Evolutionary conservation across 495 filamentous ascomycete genomes (phyloP).

Genomic region (Xylaria intraflava): DNA sequence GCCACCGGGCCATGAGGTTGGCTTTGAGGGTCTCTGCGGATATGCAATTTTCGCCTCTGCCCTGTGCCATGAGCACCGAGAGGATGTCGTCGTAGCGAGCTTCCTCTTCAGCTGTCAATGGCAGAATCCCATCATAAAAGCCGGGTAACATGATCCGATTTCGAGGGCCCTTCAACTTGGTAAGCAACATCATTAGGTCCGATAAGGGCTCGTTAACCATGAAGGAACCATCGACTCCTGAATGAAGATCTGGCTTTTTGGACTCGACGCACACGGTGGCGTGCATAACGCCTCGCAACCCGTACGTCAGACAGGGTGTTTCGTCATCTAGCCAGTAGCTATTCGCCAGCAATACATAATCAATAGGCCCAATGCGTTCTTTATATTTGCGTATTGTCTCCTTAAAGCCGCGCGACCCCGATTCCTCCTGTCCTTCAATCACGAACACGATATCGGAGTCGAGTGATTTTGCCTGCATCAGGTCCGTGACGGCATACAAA

Average conservation of each 20-base stretch:
- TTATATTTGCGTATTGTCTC: constrained; percentile 71
- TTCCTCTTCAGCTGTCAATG: constrained; percentile 68
- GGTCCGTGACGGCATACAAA: constrained; percentile 83
- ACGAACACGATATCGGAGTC: constrained; percentile 85
- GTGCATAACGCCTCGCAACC: constrained; percentile 88
- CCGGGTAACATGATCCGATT: constrained; percentile 60
- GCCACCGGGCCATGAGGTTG: constrained; percentile 87
- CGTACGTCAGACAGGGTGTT: constrained; percentile 91
- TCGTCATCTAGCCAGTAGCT: constrained; percentile 98
- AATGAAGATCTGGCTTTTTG: constrained; percentile 82
- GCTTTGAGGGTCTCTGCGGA: constrained; percentile 62
- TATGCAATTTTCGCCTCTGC: constrained; percentile 51
- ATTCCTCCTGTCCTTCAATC: constrained; percentile 96
- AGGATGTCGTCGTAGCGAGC: constrained; percentile 79
- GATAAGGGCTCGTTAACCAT: constrained; percentile 84
- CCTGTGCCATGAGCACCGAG: constrained; percentile 59
- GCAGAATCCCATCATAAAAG: constrained; percentile 78
- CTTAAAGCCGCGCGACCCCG: constrained; percentile 81
- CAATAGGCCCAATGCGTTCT: constrained; percentile 76
- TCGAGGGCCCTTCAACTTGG: constrained; percentile 64
- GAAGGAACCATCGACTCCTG: constrained; percentile 87
- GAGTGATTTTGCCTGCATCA: constrained; percentile 68
- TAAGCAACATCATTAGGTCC: constrained; percentile 75
- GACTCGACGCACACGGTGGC: constrained; percentile 83
- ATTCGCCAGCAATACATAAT: constrained; percentile 91